Base-by-base conservation (phyloP, 192 early-diverging fungal species). In the Umbelopsis sp. region DNA sequence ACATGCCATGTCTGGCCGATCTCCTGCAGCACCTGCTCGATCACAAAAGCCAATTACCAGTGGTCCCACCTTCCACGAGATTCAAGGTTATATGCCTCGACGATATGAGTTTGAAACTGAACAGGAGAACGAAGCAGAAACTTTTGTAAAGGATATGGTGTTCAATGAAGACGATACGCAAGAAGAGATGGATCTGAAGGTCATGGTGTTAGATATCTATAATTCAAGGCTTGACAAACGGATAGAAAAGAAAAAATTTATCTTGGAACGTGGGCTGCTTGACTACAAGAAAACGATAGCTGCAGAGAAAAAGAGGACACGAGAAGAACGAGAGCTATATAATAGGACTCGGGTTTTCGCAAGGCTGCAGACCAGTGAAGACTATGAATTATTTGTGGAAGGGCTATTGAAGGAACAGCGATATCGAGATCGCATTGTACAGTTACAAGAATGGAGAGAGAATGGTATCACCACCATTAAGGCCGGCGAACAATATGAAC, bases 41-140 rank as follows among this genome's bases (percentile, higher is more conserved):
- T 69, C 46, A 7, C 37, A 46, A 25, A 74, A 93, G 76, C 87
- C 93, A 11, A 86, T 95, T 35, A 88, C 91, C 16, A 93, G 91
- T 82, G 85, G 88, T 25, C 97, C 98, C 8, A 88, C 91, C 47
- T 95, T 94, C 79, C 98, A 99, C 68, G 98, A 99, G 78, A 95
- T 99, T 72, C 85, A 88, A 35, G 98, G 98, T 5, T 99, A 92
- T 71, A 99, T 99, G 98, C 98, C 98, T 18, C 91, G 91, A 15
- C 92, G 98, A 21, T 76, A 88, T 23, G 98, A 99, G 80, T 99
- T 98, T 79, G 98, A 99, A 66, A 87, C 85, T n/a, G 98, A 99
- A 78, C 87, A 88, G 70, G 97, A 98, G 55, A 97, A 98, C 68
- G 96, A 97, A 45, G 96, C 97, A 4, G 98, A 99, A 82, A 86